Base-by-base conservation (phyloP, 768 basidiomycete species). In the Trametes meyenii region DNA sequence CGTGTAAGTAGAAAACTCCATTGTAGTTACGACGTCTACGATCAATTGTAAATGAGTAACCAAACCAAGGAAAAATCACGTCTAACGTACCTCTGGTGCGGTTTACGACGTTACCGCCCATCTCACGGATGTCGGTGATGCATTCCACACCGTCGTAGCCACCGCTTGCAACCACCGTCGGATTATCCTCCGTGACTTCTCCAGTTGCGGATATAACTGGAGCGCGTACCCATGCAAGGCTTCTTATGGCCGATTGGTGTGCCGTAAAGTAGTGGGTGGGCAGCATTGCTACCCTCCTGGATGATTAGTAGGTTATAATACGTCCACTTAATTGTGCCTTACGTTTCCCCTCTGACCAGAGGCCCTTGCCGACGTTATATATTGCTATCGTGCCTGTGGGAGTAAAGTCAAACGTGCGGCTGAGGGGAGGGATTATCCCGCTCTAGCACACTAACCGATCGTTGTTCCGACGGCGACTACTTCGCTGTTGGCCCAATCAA, bases 401-500 rank as follows among this genome's bases (percentile, higher is more conserved):
- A 5, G 55, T 1, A 48, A 23, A 12, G 10, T 17, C 3, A 38
- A 40, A 43, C n/a, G 57, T 26, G 53, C 0, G 33, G 11, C 26
- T 23, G n/a, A 21, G 40, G 5, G 14, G n/a, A 7, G 14, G 21
- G 26, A 13, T 2, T 29, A 17, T 6, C 14, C 29, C 29, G 29
- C 4, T 8, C 29, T 33, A 16, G 46, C 29, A 1, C n/a, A 43
- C 39, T 23, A 45, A 94, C 96, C 96, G 65, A 92, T 90, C 2
- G 91, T 88, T 26, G 88, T 88, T 0, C 95, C 96, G 13, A 90
- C 84, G 0, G 92, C 94, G 7, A 99, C 73, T 12, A 87, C 67
- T 59, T 90, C 87, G 63, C 92, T 92, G 64, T 92, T 94, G 0
- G 87, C 90, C 95, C 95, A 98, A 66, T 97, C 94, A 55, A 97